Evolutionary conservation across 2,329 filamentous ascomycete species (phyloP).

Genomic region (Calonectria honghensis): DNA sequence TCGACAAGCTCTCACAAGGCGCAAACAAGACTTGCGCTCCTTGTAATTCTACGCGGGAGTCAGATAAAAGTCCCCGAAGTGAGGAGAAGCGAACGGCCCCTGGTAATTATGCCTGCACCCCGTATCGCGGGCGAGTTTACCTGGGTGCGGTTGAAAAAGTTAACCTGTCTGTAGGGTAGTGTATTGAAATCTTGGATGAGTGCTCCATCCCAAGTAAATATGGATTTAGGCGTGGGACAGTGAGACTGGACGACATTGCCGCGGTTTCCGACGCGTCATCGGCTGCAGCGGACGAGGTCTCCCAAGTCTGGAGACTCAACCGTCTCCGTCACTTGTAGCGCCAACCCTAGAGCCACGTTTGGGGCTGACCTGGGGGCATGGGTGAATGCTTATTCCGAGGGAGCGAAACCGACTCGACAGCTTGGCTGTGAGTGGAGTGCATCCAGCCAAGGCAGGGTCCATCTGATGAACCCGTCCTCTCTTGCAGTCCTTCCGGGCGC

Average conservation of each 20-base stretch:
- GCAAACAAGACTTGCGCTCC: not conserved
- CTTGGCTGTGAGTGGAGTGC: conserved; percentile 3
- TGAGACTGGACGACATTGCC: conserved; percentile 18
- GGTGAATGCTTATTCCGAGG: not conserved
- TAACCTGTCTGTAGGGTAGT: conserved; percentile 4
- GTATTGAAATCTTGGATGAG: not conserved
- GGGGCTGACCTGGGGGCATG: not conserved
- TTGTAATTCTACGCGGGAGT: not conserved
- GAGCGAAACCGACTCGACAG: conserved; percentile 18
- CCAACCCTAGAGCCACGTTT: not conserved
- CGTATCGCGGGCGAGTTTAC: not conserved
- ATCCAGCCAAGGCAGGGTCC: not conserved
- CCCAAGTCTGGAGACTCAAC: not conserved
- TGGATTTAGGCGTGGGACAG: not conserved
- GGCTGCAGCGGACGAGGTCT: not conserved
- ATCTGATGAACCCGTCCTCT: not conserved
- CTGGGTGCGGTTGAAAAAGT: not conserved
- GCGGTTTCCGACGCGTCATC: conserved; percentile 12
- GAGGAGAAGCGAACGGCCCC: not conserved
- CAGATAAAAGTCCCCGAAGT: not conserved
- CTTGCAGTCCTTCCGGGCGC: conserved; percentile 1
- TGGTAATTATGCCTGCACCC: not conserved
- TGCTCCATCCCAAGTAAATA: not conserved
- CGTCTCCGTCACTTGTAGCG: not conserved
- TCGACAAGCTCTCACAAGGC: not conserved